A percentile compares a stretch with the other conserved stretches of the same genome.
These are phyloP conservation scores for Mycena filopes DNA, from an alignment of 768 basidiomycete genomes.

Conservation along the genomic window DNA sequence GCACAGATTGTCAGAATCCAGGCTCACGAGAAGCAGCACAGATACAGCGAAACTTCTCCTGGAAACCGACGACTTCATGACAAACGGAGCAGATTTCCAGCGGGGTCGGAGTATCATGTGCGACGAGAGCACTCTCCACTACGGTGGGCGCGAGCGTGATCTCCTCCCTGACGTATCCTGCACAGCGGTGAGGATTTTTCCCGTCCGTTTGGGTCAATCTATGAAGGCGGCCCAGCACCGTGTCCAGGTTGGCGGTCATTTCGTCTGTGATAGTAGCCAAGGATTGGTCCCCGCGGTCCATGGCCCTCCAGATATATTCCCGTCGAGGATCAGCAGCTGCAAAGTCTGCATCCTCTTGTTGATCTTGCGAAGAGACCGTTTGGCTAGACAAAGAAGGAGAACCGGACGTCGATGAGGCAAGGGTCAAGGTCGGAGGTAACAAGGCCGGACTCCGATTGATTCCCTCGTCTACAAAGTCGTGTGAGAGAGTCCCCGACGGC, in stretches of 20 bases:
- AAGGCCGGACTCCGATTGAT: background rate
- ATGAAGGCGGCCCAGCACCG: background rate
- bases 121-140: background rate
- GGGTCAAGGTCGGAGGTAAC: background rate
- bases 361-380: background rate
- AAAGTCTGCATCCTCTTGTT: background rate
- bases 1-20: no score
- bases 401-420: no score
- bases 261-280: background rate
- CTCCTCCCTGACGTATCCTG: background rate
- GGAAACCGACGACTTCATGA: background rate
- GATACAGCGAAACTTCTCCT: background rate
- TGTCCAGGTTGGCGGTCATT: background rate
- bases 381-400: background rate
- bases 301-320: constrained; percentile 3
- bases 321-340: background rate
- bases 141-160: background rate
- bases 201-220: background rate
- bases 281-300: background rate
- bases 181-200: background rate
- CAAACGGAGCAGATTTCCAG: background rate
- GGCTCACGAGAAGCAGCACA: background rate
- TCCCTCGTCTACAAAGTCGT: background rate
- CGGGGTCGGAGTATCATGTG: background rate
- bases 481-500: no score